A percentile compares a stretch with the other conserved stretches of the same genome.
These are phyloP conservation scores for Ambrosiella cleistominuta DNA, from an alignment of 2,329 filamentous ascomycete species.

Conservation along the genomic window DNA sequence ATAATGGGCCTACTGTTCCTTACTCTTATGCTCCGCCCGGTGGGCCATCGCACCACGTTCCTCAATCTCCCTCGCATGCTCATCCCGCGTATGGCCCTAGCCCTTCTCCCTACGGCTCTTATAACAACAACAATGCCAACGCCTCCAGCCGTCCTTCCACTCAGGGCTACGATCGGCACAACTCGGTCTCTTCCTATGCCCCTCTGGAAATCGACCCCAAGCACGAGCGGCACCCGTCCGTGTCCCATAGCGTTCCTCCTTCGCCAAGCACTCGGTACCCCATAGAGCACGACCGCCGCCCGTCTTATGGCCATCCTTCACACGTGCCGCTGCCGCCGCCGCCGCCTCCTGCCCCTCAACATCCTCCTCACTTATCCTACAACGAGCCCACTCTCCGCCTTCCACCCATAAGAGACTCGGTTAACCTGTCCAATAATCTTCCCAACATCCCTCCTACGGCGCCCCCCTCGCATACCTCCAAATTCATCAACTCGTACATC, in stretches of 20 bases:
- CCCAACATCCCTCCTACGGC: slow-evolving; percentile 6
- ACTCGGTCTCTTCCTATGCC: slow-evolving; percentile 1
- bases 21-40: slow-evolving; percentile 1
- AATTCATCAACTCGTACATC: slow-evolving; percentile 2
- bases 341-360: background rate
- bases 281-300: background rate
- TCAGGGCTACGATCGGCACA: slow-evolving; percentile 8
- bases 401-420: background rate
- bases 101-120: slow-evolving; percentile 1
- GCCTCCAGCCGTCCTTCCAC: background rate
- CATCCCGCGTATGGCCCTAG: slow-evolving; percentile 15
- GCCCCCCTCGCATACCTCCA: background rate
- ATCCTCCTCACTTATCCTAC: background rate
- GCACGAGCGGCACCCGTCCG: slow-evolving; percentile 3
- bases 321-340: background rate
- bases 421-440: background rate
- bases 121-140: slow-evolving; percentile 1
- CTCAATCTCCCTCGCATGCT: slow-evolving; percentile 18
- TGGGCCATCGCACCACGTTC: background rate
- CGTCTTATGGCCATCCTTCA: background rate
- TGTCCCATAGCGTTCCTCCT: background rate
- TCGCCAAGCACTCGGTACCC: slow-evolving; percentile 7
- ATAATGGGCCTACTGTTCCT: background rate
- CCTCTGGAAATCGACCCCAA: slow-evolving; percentile 8
- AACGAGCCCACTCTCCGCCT: background rate